Conservation (phyloP, 208 protist genomes). For the Acanthamoeba castellanii region DNA sequence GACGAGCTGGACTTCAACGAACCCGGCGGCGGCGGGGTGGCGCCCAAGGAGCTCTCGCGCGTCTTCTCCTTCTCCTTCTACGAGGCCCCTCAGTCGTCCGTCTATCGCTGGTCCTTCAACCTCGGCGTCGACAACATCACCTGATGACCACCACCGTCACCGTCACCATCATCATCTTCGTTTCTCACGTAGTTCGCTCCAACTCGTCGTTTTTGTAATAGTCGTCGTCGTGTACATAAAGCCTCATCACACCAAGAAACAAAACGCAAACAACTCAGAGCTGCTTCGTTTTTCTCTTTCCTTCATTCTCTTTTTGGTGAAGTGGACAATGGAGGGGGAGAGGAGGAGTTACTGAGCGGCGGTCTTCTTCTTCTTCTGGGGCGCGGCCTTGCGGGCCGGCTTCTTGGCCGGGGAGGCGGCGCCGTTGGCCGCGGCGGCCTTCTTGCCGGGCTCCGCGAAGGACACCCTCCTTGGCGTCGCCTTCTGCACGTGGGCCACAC, state of each 20-base stretch:
- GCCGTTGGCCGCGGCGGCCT: not conserved
- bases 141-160: not conserved
- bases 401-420: not conserved
- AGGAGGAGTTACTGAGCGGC: no score
- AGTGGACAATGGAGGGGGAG: no score
- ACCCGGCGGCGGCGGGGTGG: not conserved
- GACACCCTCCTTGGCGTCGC: conserved; percentile 15
- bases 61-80: conserved; percentile 36
- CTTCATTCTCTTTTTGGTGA: no score
- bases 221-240: no score
- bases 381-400: not conserved
- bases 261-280: no score
- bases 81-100: not conserved
- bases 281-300: no score
- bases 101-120: conserved; percentile 14
- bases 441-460: conserved; percentile 11
- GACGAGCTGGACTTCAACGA: not conserved
- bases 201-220: no score
- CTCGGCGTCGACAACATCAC: conserved; percentile 54
- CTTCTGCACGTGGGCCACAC: not conserved
- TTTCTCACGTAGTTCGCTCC: no score
- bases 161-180: no score
- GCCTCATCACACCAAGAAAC: no score
- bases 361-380: not conserved
- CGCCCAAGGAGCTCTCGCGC: conserved; percentile 7